Percentiles rank a stretch among this genome's conserved stretches.
These are phyloP conservation scores for Phaseolus coccineus DNA, from an alignment of 331 rosid species.

Conservation along the genomic window DNA sequence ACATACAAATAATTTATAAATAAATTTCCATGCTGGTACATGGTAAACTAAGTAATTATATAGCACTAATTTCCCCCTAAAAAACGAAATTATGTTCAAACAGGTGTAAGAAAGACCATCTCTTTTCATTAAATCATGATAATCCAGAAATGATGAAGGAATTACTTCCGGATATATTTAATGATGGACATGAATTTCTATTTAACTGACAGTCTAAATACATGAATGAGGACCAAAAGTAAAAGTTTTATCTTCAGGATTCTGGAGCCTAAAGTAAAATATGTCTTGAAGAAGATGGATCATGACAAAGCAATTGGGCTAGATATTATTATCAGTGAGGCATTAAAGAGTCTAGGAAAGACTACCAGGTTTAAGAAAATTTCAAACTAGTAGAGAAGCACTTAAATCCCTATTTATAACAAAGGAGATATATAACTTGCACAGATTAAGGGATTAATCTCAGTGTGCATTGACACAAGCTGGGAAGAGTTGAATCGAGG, in stretches of 20 bases:
- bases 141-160: not conserved
- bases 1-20: slow-evolving; percentile 22
- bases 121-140: slow-evolving; percentile 21
- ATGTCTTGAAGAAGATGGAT: not conserved
- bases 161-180: not conserved
- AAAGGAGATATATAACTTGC: not conserved
- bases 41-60: not conserved
- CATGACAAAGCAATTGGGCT: not conserved
- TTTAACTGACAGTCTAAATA: not conserved
- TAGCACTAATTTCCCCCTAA: not conserved
- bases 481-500: not conserved
- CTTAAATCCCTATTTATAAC: not conserved
- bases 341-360: not conserved
- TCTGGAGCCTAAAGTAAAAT: not conserved
- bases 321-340: not conserved
- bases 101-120: not conserved
- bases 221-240: not conserved
- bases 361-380: not conserved
- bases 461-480: not conserved
- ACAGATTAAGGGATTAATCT: not conserved
- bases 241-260: not conserved
- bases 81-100: not conserved
- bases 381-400: not conserved
- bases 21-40: not conserved
- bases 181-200: not conserved